Base-by-base conservation (phyloP, 1,284 basidiomycete species). In the Agroathelia rolfsii region DNA sequence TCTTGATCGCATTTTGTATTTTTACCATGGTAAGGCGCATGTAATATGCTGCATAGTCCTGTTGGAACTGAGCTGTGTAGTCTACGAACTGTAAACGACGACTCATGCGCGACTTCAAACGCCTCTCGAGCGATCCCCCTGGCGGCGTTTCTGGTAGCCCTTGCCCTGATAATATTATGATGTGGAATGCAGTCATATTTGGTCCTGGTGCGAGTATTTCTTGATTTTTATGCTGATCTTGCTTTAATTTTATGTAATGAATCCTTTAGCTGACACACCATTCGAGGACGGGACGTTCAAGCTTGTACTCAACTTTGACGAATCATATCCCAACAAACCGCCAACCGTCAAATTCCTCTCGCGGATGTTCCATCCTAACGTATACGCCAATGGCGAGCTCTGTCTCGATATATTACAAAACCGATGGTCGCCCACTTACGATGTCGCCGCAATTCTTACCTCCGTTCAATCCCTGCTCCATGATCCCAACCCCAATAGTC, bases 271-370 rank as follows among this genome's bases (percentile, higher is more conserved):
- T 53, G 94, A 97, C 42, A 98, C 93, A 9, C 94, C 94, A 0
- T 98, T 98, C 56, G 94, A 97, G 61, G 94, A 97, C 50, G 94
- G 94, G 41, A 97, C 94, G 9, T 97, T 98, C 76, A 92, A 94
- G 50, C 80, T 96, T 12, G 70, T 93, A 22, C 72, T 98, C 32
- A 90, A 86, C 0, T 97, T 97, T 49, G 93, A 96, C 56, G 94
- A 98, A 54, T 85, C 88, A 3, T 97, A 98, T 56, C 94, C 94
- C 11, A 97, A 96, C 68, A 96, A 96, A 55, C 90, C 94, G 0
- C 94, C 94, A 4, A 86, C 85, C 2, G 94, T 97, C 48, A 93
- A 94, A 54, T 98, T 98, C 66, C 71, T 97, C 16, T 89, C 85
- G 28, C 80, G 89, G 42, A 97, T 96, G 93, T 97, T 97, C 64